Conservation (phyloP, 495 filamentous ascomycete genomes). For the Staphylotrichum tortipilum region DNA sequence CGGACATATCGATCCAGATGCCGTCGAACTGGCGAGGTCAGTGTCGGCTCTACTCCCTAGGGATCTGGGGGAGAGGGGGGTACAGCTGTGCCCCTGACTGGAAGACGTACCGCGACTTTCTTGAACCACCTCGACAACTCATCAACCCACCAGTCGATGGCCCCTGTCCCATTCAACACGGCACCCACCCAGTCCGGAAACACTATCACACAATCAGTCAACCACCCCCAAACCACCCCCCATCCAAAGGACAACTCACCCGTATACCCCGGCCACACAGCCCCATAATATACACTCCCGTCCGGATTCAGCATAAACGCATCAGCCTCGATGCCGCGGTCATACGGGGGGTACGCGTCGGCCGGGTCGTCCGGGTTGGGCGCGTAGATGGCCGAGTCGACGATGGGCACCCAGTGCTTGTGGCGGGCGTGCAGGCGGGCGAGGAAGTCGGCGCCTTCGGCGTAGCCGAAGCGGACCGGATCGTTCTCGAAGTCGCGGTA, state of each 20-base stretch:
- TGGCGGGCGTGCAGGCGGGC: constrained; percentile 53
- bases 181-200: constrained; percentile 49
- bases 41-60: neutral
- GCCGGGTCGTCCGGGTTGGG: constrained; percentile 62
- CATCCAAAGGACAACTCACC: constrained; percentile 27
- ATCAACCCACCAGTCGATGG: constrained; percentile 62
- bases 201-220: constrained; percentile 33
- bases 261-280: constrained; percentile 83
- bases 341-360: constrained; percentile 63
- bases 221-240: constrained; percentile 8
- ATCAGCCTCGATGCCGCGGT: constrained; percentile 54
- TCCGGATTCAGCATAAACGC: constrained; percentile 63
- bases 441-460: constrained; percentile 59
- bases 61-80: too few species aligned
- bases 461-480: constrained; percentile 53
- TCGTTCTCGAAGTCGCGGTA: constrained; percentile 69
- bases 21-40: constrained; percentile 54
- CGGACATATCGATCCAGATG: constrained; percentile 87
- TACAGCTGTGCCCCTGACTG: too few species aligned
- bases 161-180: constrained; percentile 50
- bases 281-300: constrained; percentile 63
- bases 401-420: constrained; percentile 73
- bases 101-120: constrained; percentile 37
- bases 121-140: constrained; percentile 53
- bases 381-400: constrained; percentile 75